Conservation (phyloP, 306 rosid genomes). For the Fagus crenata region DNA sequence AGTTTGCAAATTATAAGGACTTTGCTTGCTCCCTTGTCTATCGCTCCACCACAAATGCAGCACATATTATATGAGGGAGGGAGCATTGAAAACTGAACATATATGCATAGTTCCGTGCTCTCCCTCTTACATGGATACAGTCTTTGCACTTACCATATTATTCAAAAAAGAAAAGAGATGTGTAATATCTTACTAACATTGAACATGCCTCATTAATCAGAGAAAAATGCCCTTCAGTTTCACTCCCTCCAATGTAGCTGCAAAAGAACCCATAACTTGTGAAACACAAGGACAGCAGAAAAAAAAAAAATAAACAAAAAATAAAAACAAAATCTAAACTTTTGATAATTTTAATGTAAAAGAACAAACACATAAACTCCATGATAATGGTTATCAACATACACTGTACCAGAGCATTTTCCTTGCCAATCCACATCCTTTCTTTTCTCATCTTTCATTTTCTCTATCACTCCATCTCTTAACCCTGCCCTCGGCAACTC, state of each 20-base stretch:
- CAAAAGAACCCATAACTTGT: slow-evolving; percentile 31
- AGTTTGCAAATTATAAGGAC: slow-evolving; percentile 1
- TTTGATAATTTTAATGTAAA: neutral
- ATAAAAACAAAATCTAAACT: neutral
- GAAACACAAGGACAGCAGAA: slow-evolving; percentile 4
- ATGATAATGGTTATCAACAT: slow-evolving; percentile 44
- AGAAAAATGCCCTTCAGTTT: slow-evolving; percentile 76
- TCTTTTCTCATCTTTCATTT: slow-evolving; percentile 70
- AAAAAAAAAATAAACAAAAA: too few species aligned
- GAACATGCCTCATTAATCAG: slow-evolving; percentile 91
- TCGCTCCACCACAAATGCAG: neutral
- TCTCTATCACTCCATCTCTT: slow-evolving; percentile 61
- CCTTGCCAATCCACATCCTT: slow-evolving; percentile 87
- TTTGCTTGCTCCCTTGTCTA: neutral
- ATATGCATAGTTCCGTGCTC: neutral
- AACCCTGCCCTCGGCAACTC: slow-evolving; percentile 71
- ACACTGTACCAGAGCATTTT: slow-evolving; percentile 99
- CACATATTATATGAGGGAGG: neutral
- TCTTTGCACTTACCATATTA: neutral
- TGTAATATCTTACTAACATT: slow-evolving; percentile 72
- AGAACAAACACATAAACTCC: neutral
- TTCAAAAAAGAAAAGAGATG: neutral
- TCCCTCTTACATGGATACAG: neutral
- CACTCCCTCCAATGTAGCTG: slow-evolving; percentile 95
- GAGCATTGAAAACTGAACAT: neutral